These are phyloP conservation scores for Volvariella volvacea DNA, from an alignment of 1,284 basidiomycete species.

Conservation along the genomic window DNA sequence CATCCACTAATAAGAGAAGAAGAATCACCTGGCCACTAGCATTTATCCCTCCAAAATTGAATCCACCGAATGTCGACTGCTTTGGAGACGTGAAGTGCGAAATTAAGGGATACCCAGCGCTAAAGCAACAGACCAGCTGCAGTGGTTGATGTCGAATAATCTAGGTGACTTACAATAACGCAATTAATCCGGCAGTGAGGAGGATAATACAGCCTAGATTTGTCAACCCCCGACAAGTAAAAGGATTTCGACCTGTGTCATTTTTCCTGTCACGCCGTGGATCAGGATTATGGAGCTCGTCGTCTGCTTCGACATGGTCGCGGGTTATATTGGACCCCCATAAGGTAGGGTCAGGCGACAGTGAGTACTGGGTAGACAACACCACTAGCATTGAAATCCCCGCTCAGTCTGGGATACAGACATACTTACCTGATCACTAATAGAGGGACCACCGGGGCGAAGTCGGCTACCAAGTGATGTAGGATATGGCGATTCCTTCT, in stretches of 20 bases:
- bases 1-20: conserved; percentile 28
- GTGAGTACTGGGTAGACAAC: conserved; percentile 47
- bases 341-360: conserved; percentile 61
- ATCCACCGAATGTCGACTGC: conserved; percentile 54
- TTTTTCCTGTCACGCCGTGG: conserved; percentile 60
- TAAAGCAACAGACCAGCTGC: conserved; percentile 26
- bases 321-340: conserved; percentile 64
- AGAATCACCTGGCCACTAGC: conserved; percentile 65
- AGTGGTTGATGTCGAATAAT: conserved; percentile 1
- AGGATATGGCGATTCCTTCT: no score
- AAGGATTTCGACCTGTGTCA: conserved; percentile 56
- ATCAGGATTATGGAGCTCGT: conserved; percentile 70
- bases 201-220: conserved; percentile 76
- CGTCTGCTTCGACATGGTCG: conserved; percentile 56
- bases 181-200: conserved; percentile 52
- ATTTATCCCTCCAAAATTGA: conserved; percentile 79
- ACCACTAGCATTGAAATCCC: background rate
- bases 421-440: conserved; percentile 42
- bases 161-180: conserved; percentile 58
- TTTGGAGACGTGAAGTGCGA: conserved; percentile 51
- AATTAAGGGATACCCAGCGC: conserved; percentile 79
- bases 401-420: background rate
- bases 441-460: conserved; percentile 22
- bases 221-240: conserved; percentile 65
- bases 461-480: conserved; percentile 8